Evolutionary conservation across 352 stramenopile species (phyloP), one percentile per base, ranked within the genome.

Genomic region (Phytophthora agathidicida): DNA sequence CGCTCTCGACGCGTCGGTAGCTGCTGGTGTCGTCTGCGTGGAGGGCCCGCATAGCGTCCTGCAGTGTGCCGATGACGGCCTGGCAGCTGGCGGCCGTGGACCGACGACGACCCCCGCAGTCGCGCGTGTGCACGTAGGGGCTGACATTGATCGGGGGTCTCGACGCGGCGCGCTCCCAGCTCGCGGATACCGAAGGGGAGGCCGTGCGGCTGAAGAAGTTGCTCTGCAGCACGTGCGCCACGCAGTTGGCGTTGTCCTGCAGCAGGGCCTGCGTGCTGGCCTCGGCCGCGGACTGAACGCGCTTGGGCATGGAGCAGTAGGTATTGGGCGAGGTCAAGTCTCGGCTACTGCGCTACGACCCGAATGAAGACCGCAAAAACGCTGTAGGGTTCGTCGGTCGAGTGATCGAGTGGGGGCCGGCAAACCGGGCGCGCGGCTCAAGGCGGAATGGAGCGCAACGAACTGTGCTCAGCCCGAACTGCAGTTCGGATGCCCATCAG

Each of bases 11-110:
- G 41, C 69, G 69, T 1, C 70, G 62, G 64, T 79, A 88, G 39
- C 73, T 73, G 54, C 53, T 70, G 7, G 75, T 77, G 22, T 71
- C 71, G 57, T 91, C 81, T 14, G 78, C 72, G 24, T 78, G 66
- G 17, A 88, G 67, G 9, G 81, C 77, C 11, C 75, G 74, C 61
- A 87, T 71, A 9, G 79, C 78, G 44, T 88, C 78, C n/a, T 77
- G 59, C 14, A 89, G 57, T 11, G 81, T 82, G 9, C 75, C 73
- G 31, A 82, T 74, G 7, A 91, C 81, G 36, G 69, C 49, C 43
- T 84, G 67, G 57, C 81, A 89, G 47, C 65, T 80, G 9, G 73
- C 61, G 24, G 69, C 76, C 5, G 81, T 89, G 30, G 75, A 83
- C 24, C 73, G 65, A 6, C 81, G 78, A 20, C 70, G 61, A 5